Base-by-base conservation (phyloP, 2,329 filamentous ascomycete genomes). In the Fusarium globosum region DNA sequence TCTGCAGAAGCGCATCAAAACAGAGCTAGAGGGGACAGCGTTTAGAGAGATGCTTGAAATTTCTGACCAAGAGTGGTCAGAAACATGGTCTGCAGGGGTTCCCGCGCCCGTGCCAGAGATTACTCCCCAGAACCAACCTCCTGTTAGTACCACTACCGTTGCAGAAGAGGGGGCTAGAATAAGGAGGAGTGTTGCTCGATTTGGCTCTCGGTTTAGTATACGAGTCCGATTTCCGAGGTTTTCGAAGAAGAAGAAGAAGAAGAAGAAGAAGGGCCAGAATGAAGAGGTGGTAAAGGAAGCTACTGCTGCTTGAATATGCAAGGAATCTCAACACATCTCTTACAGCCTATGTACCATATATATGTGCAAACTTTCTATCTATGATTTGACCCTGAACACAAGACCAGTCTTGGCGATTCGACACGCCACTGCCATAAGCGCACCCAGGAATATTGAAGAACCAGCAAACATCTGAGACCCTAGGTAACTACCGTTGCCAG, bases 391-490 rank as follows among this genome's bases (percentile, higher is more conserved):
- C 13, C 21, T 61, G 4, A 76, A 13, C 12, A 65, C 57, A 28
- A 71, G 58, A 0, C 72, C 75, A 2, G 65, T 72, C 35, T 77
- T 76, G 12, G 71, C 42, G 33, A 74, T 65, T 33, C 75, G 72
- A 3, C 51, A 65, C 7, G 48, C 72, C 41, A 76, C 18, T 2
- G 74, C 73, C 68, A 78, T 76, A 8, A 73, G 20, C 5, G 72
- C 71, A 7, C 77, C 77, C 0, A 79, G 20, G 1, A 79, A 38
- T 15, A 79, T 70, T 1, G 76, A 77, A 14, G 67, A 68, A 6
- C 56, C 77, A 15, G 71, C 73, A 62, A 79, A 79, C 57, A 79
- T 72, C n/a, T 79, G 74, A 7, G 77, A 73, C 18, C 68, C 73
- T 2, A 76, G 14, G 33, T 79, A 79, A 35, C 56, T 65, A 14